Evolutionary conservation across 306 rosid species (phyloP).

Genomic region (Fragaria iinumae): DNA sequence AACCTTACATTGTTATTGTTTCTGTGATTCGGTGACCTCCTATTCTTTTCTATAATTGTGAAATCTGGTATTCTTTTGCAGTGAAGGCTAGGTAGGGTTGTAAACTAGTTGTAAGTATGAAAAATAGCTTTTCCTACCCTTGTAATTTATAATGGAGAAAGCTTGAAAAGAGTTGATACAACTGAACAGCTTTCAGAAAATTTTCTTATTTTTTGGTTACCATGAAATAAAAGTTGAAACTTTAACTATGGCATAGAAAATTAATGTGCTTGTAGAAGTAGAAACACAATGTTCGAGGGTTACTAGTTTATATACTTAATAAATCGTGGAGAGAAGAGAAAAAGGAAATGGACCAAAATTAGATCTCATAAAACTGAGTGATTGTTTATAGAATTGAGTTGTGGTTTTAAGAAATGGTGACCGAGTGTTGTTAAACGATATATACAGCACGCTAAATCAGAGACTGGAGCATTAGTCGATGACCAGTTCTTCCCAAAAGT

Average conservation of each 20-base stretch:
- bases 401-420: no score
- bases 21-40: conserved; percentile 43
- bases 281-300: not conserved
- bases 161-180: conserved; percentile 1
- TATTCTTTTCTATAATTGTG: conserved; percentile 5
- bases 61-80: not conserved
- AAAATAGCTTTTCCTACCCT: not conserved
- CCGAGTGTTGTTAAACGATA: no score
- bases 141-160: not conserved
- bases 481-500: no score
- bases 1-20: conserved; percentile 42
- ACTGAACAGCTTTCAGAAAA: not conserved
- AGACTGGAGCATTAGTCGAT: no score
- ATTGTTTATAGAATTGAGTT: no score
- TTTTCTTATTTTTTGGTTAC: not conserved
- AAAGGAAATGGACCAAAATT: not conserved
- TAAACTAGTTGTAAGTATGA: conserved; percentile 25
- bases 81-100: conserved; percentile 20
- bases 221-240: not conserved
- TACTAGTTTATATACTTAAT: no score
- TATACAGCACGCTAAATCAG: no score
- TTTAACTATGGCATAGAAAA: not conserved
- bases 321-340: no score
- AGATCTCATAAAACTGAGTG: no score
- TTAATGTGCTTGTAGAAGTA: not conserved